Conservation (phyloP, 441 rosid genomes). For the Syzygium syzygioides region DNA sequence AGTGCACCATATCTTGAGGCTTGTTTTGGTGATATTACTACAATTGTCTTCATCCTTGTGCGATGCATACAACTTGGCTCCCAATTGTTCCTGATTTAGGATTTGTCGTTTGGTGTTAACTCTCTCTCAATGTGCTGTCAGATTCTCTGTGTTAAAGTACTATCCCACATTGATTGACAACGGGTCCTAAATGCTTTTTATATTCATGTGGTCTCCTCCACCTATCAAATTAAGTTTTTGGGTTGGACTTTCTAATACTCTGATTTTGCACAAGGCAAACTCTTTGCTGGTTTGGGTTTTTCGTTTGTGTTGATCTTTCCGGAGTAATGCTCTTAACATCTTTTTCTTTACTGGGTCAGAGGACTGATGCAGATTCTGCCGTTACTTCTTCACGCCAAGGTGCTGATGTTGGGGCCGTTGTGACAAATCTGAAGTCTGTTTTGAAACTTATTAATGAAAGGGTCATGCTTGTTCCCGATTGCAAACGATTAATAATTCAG, state of each 20-base stretch:
- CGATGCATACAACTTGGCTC: neutral
- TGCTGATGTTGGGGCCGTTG: slow-evolving; percentile 81
- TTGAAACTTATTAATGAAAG: slow-evolving; percentile 81
- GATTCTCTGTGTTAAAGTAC: neutral
- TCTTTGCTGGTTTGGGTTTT: neutral
- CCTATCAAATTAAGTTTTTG: too few relatives aligned
- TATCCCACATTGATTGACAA: too few relatives aligned
- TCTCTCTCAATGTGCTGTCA: neutral
- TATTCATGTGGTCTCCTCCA: too few relatives aligned
- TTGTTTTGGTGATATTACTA: neutral
- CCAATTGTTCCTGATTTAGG: neutral
- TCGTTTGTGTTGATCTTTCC: neutral
- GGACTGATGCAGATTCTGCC: slow-evolving; percentile 81
- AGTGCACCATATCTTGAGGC: neutral
- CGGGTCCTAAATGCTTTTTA: too few relatives aligned
- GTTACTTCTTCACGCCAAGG: slow-evolving; percentile 87
- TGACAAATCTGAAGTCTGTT: slow-evolving; percentile 70
- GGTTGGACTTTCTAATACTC: too few relatives aligned
- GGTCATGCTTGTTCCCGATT: slow-evolving; percentile 79
- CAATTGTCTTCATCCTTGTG: neutral
- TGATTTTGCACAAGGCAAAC: neutral
- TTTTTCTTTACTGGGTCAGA: slow-evolving; percentile 47
- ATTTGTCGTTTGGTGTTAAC: neutral
- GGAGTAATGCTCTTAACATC: neutral
- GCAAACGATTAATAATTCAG: slow-evolving; percentile 79